phyloP scores from a whole-genome alignment of 148 eudicot genomes.

The Camellia granthamiana region DNA sequence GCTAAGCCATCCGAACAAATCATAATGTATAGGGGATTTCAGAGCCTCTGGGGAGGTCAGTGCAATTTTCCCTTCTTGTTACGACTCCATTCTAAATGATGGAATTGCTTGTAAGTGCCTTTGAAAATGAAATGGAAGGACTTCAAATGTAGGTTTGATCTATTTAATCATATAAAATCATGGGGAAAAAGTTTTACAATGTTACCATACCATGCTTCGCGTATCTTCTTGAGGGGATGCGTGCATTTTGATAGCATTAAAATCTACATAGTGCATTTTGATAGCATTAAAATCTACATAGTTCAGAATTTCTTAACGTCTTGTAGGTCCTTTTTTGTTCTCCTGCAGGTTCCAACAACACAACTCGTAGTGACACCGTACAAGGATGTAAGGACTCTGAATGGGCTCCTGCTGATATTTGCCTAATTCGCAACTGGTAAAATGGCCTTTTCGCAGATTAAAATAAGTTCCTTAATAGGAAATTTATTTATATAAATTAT shows the following conservation, averaged over 20 bases:
- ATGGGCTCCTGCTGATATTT: slow-evolving; percentile 12
- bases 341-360: background rate
- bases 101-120: background rate
- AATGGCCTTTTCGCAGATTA: background rate
- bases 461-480: background rate
- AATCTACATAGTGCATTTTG: background rate
- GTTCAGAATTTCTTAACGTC: background rate
- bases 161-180: background rate
- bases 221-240: background rate
- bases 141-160: background rate
- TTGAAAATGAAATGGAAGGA: background rate
- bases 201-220: background rate
- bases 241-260: background rate
- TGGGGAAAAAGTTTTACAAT: no score
- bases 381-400: slow-evolving; percentile 1
- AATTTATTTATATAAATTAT: no score
- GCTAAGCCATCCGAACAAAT: no score
- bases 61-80: background rate
- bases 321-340: background rate
- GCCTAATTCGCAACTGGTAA: background rate
- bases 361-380: background rate
- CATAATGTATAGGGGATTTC: no score
- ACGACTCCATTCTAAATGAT: background rate
- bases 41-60: no score
- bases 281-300: background rate